These are phyloP conservation scores for Middelhovenomyces tepae DNA, from an alignment of 805 yeast genomes.

Conservation along the genomic window DNA sequence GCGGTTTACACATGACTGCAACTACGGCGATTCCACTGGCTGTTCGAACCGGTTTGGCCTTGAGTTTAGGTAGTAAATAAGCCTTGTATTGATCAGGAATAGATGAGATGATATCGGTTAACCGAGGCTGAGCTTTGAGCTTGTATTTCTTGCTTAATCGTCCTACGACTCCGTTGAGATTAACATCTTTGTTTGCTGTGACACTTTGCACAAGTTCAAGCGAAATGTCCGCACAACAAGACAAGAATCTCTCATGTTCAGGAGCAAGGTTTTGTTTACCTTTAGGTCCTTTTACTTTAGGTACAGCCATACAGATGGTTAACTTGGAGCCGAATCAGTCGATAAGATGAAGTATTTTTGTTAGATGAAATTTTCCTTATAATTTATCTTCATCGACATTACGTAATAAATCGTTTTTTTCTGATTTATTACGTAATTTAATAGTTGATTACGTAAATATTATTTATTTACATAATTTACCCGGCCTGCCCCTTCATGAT, in stretches of 20 bases:
- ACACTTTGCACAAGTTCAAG: slow-evolving; percentile 74
- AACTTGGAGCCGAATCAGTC: background rate
- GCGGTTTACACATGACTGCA: slow-evolving; percentile 99
- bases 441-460: slow-evolving; percentile 2
- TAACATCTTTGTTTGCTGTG: slow-evolving; percentile 66
- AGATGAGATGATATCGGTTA: slow-evolving; percentile 89
- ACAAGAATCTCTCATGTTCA: slow-evolving; percentile 85
- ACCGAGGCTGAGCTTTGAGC: slow-evolving; percentile 83
- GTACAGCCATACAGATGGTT: too few species aligned
- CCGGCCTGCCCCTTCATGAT: too few species aligned
- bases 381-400: too few species aligned
- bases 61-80: slow-evolving; percentile 80
- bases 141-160: slow-evolving; percentile 84
- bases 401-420: too few species aligned
- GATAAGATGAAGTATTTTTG: slow-evolving; percentile 7
- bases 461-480: slow-evolving; percentile 1
- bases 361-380: slow-evolving; percentile 3
- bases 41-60: slow-evolving; percentile 98
- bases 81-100: slow-evolving; percentile 95
- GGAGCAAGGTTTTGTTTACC: slow-evolving; percentile 65
- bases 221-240: slow-evolving; percentile 88
- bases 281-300: slow-evolving; percentile 17
- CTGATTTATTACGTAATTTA: slow-evolving; percentile 7
- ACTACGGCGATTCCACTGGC: slow-evolving; percentile 99
- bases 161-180: slow-evolving; percentile 81